A percentile compares a stretch with the other conserved stretches of the same genome.
Evolutionary conservation across 2,329 filamentous ascomycete genomes (phyloP).

Genomic region (Trichoderma gracile): DNA sequence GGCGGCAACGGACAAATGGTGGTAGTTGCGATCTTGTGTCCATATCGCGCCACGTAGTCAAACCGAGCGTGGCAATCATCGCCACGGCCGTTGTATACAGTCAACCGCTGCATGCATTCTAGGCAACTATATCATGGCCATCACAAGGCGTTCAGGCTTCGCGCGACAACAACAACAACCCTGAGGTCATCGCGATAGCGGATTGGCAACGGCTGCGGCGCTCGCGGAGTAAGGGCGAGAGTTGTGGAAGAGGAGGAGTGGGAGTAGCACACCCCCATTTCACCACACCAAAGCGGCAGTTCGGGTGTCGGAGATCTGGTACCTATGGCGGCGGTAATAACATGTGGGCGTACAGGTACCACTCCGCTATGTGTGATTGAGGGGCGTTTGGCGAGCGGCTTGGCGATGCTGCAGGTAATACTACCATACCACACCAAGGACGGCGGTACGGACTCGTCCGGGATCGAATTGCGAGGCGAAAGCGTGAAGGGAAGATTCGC

Average conservation of each 20-base stretch:
- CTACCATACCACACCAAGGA: background rate
- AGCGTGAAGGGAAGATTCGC: background rate
- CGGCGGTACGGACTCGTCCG: no score
- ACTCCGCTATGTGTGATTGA: background rate
- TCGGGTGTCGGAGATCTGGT: conserved; percentile 14
- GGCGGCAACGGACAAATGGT: background rate
- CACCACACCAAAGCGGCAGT: conserved; percentile 4
- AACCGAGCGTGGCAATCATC: background rate
- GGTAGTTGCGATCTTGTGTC: background rate
- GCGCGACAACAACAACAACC: background rate
- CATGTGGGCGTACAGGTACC: conserved; percentile 1
- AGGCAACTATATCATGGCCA: background rate
- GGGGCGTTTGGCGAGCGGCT: background rate
- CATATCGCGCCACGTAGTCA: conserved; percentile 1
- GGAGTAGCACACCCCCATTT: background rate
- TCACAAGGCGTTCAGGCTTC: background rate
- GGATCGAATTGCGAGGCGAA: background rate
- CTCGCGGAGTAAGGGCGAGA: background rate
- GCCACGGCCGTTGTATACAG: background rate
- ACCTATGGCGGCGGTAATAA: background rate
- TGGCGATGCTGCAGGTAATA: background rate
- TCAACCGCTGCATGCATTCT: background rate
- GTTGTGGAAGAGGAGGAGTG: background rate
- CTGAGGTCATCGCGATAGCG: background rate
- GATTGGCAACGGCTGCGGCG: background rate